These are phyloP conservation scores for Diaporthe destruens DNA, from an alignment of 2,329 filamentous ascomycete species.

Conservation along the genomic window DNA sequence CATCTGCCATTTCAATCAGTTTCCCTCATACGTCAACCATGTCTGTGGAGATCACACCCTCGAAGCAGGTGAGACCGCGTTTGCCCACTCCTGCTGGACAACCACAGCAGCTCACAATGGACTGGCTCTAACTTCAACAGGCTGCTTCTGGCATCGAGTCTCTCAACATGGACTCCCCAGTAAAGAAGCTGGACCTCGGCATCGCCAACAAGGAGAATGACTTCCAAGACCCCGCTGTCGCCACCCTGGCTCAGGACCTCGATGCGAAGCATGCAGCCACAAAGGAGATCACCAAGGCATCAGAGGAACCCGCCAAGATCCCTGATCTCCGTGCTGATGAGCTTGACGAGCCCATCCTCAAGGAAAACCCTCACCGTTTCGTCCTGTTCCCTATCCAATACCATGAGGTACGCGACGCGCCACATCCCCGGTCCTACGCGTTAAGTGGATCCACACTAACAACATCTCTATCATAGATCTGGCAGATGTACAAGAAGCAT, in stretches of 20 bases:
- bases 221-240: conserved; percentile 64
- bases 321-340: conserved; percentile 70
- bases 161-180: conserved; percentile 92
- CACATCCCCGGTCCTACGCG: conserved; percentile 71
- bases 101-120: conserved; percentile 41
- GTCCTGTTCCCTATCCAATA: conserved; percentile 99
- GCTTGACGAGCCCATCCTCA: conserved; percentile 88
- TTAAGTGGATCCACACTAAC: conserved; percentile 70
- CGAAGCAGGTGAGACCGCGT: conserved; percentile 49
- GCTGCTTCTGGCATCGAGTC: conserved; percentile 87
- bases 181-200: conserved; percentile 89
- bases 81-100: conserved; percentile 25
- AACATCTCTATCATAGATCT: conserved; percentile 74
- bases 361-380: conserved; percentile 96
- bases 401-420: conserved; percentile 83
- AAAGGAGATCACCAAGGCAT: conserved; percentile 57
- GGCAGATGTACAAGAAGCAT: conserved; percentile 99
- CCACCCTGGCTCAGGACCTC: conserved; percentile 66
- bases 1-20: conserved; percentile 53
- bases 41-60: conserved; percentile 71
- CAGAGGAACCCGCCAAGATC: conserved; percentile 53
- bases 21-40: conserved; percentile 62
- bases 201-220: conserved; percentile 85
- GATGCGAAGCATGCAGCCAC: conserved; percentile 70
- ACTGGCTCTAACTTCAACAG: conserved; percentile 64